phyloP scores from a whole-genome alignment of 129 eudicot species.

The Mikania micrantha region DNA sequence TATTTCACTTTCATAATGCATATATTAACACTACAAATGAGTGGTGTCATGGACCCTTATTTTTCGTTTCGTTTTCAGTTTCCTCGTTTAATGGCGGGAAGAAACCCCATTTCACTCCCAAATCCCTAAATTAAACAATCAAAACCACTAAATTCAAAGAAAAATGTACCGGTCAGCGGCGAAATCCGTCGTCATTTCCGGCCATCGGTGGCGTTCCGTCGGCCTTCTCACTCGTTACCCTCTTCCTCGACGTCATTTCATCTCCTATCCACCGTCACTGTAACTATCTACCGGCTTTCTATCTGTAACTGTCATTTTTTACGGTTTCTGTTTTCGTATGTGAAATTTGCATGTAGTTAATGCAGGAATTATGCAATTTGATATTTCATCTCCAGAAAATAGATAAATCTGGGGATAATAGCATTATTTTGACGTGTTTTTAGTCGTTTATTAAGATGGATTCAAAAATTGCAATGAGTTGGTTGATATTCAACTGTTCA shows the following conservation, averaged over 20 bases:
- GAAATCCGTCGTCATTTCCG: constrained; percentile 36
- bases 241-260: constrained; percentile 23
- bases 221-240: constrained; percentile 43
- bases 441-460: background rate
- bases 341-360: background rate
- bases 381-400: background rate
- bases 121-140: constrained; percentile 1
- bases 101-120: background rate
- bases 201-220: constrained; percentile 64
- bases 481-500: background rate
- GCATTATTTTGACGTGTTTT: background rate
- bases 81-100: constrained; percentile 29
- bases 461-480: background rate
- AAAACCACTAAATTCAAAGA: background rate
- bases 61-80: background rate
- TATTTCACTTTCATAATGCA: too few relatives aligned
- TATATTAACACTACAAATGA: too few relatives aligned
- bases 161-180: constrained; percentile 48
- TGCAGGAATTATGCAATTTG: background rate
- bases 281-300: constrained; percentile 11
- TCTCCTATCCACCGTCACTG: constrained; percentile 30
- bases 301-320: background rate
- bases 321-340: background rate
- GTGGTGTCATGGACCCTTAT: background rate
- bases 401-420: background rate